Conservation (phyloP, 495 filamentous ascomycete genomes). For the Hypoxylon cercidicola region DNA sequence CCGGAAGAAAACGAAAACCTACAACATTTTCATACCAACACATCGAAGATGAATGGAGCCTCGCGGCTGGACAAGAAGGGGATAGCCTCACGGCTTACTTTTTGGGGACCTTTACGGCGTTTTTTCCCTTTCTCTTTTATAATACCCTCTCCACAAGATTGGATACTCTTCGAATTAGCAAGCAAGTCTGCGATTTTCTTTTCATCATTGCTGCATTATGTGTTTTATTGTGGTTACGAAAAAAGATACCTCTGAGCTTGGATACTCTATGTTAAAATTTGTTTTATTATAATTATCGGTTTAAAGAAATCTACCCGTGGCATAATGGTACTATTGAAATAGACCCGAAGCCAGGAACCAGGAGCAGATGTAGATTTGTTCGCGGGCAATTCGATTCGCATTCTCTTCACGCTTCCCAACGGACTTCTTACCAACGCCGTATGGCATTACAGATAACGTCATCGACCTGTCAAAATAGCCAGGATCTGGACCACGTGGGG, state of each 20-base stretch:
- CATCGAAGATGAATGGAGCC: conserved; percentile 53
- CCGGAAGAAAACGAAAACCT: conserved; percentile 15
- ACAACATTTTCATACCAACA: conserved; percentile 26
- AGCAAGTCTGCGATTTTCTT: conserved; percentile 10
- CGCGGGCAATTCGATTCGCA: no score
- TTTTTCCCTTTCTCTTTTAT: conserved; percentile 21
- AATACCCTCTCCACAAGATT: conserved; percentile 30
- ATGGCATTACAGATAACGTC: no score
- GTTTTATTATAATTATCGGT: neutral
- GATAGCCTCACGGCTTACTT: conserved; percentile 60
- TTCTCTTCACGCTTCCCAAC: no score
- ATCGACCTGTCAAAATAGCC: neutral
- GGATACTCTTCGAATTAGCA: conserved; percentile 18
- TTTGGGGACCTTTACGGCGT: conserved; percentile 32
- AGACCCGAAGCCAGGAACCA: neutral
- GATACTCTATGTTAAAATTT: neutral
- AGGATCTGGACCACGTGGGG: neutral
- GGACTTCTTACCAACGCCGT: no score
- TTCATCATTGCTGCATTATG: conserved; percentile 23
- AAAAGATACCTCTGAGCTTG: conserved; percentile 33
- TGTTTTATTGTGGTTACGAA: conserved; percentile 25
- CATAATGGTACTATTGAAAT: neutral
- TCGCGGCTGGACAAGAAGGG: conserved; percentile 58
- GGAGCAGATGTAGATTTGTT: no score
- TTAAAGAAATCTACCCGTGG: neutral